Conservation (phyloP, 169 alveolate species). For the Plasmodium malariae region DNA sequence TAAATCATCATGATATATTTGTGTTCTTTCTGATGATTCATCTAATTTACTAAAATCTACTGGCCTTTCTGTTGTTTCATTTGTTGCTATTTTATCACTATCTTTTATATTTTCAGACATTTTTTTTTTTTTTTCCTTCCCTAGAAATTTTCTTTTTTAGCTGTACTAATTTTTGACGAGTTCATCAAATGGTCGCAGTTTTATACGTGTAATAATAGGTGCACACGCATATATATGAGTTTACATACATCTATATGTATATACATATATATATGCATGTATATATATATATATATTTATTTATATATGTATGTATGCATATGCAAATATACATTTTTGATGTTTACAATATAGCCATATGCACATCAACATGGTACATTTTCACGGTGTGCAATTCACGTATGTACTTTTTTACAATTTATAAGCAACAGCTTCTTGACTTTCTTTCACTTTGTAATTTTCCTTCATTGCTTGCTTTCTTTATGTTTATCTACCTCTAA, state of each 20-base stretch:
- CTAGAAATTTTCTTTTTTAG: background rate
- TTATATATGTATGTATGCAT: no score
- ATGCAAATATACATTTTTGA: background rate
- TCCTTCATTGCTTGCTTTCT: no score
- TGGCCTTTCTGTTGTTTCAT: background rate
- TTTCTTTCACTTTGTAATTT: no score
- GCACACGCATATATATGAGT: background rate
- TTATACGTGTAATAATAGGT: background rate
- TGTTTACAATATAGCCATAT: no score
- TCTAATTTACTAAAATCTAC: conserved; percentile 31
- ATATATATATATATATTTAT: background rate
- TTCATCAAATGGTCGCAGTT: conserved; percentile 13
- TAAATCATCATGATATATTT: conserved; percentile 54
- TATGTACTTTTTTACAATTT: no score
- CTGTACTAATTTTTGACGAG: background rate
- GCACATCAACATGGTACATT: no score
- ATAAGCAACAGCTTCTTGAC: no score
- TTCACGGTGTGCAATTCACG: no score
- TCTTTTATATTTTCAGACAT: conserved; percentile 13
- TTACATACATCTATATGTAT: background rate
- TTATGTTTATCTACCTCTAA: no score
- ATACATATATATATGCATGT: background rate
- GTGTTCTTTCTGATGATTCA: conserved; percentile 58
- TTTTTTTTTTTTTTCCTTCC: conserved; percentile 17
- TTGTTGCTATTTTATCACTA: background rate